phyloP scores from a whole-genome alignment of 768 basidiomycete genomes.

The Agrocybe praecox region DNA sequence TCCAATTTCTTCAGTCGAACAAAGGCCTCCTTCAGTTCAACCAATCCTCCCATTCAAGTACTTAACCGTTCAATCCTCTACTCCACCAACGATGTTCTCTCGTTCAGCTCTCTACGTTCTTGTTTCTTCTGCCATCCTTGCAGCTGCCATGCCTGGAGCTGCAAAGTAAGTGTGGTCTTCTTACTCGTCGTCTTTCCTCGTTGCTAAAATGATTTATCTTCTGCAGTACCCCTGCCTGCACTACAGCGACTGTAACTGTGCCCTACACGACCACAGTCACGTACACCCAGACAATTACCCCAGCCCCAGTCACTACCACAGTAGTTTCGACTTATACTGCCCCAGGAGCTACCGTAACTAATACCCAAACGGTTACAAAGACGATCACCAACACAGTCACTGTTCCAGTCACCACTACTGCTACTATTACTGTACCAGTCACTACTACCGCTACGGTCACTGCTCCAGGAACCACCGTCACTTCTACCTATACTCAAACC shows the following conservation, averaged over 20 bases:
- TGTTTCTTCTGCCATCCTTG: conserved; percentile 26
- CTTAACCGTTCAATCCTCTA: neutral
- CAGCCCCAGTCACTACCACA: conserved; percentile 8
- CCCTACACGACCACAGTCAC: neutral
- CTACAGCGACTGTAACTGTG: conserved; percentile 6
- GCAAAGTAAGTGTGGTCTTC: conserved; percentile 1
- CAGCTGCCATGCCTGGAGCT: conserved; percentile 24
- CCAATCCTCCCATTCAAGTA: conserved; percentile 6
- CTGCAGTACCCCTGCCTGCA: conserved; percentile 2
- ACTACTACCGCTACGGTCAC: conserved; percentile 7
- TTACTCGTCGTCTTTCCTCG: neutral
- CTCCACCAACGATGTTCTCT: conserved; percentile 24
- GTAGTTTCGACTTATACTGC: neutral
- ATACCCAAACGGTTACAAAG: conserved; percentile 6
- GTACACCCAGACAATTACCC: conserved; percentile 2
- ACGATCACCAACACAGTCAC: conserved; percentile 2
- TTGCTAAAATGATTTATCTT: neutral
- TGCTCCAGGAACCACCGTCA: neutral
- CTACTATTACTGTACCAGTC: neutral
- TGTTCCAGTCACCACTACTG: conserved; percentile 4
- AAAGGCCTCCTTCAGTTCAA: conserved; percentile 10
- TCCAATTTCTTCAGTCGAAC: conserved; percentile 19
- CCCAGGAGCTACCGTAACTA: neutral
- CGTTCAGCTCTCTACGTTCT: conserved; percentile 24
- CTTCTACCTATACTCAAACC: neutral